These are phyloP conservation scores for Pistacia vera DNA, from an alignment of 345 rosid genomes.

Conservation along the genomic window DNA sequence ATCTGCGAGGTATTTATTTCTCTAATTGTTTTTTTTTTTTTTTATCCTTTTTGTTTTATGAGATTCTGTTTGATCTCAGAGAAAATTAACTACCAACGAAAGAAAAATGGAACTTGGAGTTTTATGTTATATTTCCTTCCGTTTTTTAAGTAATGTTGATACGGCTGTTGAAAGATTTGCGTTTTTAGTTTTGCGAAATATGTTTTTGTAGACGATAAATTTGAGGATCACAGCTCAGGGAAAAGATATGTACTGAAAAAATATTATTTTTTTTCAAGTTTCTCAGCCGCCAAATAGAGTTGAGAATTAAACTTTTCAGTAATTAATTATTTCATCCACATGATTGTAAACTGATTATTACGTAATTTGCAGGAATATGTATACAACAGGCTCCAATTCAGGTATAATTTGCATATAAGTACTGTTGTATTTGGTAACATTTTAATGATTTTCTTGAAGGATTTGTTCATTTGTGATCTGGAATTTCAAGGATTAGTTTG, in stretches of 20 bases:
- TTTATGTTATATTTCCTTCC: not conserved
- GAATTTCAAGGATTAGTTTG: not conserved
- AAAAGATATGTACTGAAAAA: not conserved
- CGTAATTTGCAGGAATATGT: slow-evolving; percentile 53
- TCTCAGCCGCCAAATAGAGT: slow-evolving; percentile 1
- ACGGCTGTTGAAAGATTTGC: not conserved
- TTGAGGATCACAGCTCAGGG: no score
- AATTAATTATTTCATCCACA: not conserved
- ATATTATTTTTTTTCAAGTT: not conserved
- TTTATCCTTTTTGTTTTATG: not conserved
- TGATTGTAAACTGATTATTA: not conserved
- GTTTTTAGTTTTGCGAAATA: not conserved
- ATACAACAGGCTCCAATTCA: no score
- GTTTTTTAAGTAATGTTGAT: not conserved
- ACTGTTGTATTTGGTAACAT: slow-evolving; percentile 38
- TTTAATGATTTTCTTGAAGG: not conserved
- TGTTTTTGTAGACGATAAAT: not conserved
- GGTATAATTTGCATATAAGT: no score
- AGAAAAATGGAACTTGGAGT: not conserved
- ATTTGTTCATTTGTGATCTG: not conserved
- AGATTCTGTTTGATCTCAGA: not conserved
- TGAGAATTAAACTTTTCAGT: not conserved
- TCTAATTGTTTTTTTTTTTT: not conserved
- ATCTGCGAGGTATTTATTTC: slow-evolving; percentile 50
- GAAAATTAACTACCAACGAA: not conserved